These are phyloP conservation scores for Nemania sp. DNA, from an alignment of 2,329 filamentous ascomycete species.

Conservation along the genomic window DNA sequence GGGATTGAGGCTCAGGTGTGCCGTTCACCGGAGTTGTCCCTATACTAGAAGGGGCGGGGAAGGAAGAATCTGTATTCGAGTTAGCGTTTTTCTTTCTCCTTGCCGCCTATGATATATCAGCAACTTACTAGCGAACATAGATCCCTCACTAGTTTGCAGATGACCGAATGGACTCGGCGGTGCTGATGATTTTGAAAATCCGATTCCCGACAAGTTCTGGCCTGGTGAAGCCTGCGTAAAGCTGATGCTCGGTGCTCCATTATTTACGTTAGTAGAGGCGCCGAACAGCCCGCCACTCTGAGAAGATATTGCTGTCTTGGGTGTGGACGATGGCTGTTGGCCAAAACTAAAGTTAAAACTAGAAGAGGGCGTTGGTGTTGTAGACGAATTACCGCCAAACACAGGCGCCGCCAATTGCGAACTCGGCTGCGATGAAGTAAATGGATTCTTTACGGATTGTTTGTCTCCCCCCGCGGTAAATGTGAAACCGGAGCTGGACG, in stretches of 20 bases:
- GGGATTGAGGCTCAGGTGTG: slow-evolving; percentile 67
- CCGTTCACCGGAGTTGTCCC: slow-evolving; percentile 70
- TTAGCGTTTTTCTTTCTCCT: slow-evolving; percentile 16
- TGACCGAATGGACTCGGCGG: slow-evolving; percentile 40
- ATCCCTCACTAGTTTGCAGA: slow-evolving; percentile 52
- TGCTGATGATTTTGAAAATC: slow-evolving; percentile 42
- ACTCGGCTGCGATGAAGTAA: slow-evolving; percentile 39
- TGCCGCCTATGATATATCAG: not conserved
- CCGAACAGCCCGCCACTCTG: slow-evolving; percentile 45
- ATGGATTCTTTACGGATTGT: slow-evolving; percentile 53
- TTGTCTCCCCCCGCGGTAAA: slow-evolving; percentile 54
- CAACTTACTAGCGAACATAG: slow-evolving; percentile 58
- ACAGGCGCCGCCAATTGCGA: slow-evolving; percentile 39
- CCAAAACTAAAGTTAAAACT: slow-evolving; percentile 47
- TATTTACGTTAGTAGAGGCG: slow-evolving; percentile 45
- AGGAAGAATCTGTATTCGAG: slow-evolving; percentile 47
- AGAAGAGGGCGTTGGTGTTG: slow-evolving; percentile 43
- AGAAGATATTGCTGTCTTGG: slow-evolving; percentile 40
- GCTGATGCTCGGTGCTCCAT: slow-evolving; percentile 53
- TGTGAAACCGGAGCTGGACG: slow-evolving; percentile 51
- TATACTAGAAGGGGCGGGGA: slow-evolving; percentile 70
- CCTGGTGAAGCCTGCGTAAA: slow-evolving; percentile 52
- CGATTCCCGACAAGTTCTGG: slow-evolving; percentile 47
- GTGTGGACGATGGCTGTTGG: slow-evolving; percentile 45
- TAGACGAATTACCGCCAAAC: slow-evolving; percentile 40